phyloP scores from a whole-genome alignment of 1,139 yeast species.

The Pichia sp. region DNA sequence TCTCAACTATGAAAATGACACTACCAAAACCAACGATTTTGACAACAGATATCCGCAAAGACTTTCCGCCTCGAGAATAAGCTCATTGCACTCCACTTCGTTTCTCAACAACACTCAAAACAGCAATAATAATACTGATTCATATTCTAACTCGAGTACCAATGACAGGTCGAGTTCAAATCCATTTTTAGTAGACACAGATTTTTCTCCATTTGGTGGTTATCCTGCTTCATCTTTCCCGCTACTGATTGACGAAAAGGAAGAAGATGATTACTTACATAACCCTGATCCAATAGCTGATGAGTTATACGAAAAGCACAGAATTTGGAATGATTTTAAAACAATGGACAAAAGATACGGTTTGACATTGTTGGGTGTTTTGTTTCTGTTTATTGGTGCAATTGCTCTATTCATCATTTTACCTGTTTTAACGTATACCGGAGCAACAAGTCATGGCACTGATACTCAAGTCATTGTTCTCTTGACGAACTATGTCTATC shows the following conservation, averaged over 20 bases:
- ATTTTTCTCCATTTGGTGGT: conserved; percentile 85
- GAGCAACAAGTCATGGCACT: conserved; percentile 32
- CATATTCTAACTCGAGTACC: conserved; percentile 11
- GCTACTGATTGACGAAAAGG: conserved; percentile 77
- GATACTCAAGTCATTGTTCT: conserved; percentile 19
- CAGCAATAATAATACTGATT: conserved; percentile 8
- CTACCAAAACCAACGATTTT: conserved; percentile 17
- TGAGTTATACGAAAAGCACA: conserved; percentile 62
- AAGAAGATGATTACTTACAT: conserved; percentile 85
- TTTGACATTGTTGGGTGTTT: conserved; percentile 51
- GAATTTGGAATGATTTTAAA: conserved; percentile 52
- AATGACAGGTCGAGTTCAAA: conserved; percentile 18
- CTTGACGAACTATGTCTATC: conserved; percentile 42
- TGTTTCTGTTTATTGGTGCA: conserved; percentile 49
- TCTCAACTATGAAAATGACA: conserved; percentile 2
- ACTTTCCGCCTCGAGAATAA: conserved; percentile 27
- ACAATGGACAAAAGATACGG: conserved; percentile 51
- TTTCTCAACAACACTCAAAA: background rate
- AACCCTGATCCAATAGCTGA: conserved; percentile 90
- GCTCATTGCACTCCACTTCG: conserved; percentile 23
- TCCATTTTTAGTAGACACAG: conserved; percentile 31
- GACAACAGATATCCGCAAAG: conserved; percentile 27
- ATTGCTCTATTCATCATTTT: conserved; percentile 58
- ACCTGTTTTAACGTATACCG: conserved; percentile 72
- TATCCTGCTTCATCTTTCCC: conserved; percentile 89